Evolutionary conservation across 768 basidiomycete species (phyloP).

Genomic region (Calocera viscosa): DNA sequence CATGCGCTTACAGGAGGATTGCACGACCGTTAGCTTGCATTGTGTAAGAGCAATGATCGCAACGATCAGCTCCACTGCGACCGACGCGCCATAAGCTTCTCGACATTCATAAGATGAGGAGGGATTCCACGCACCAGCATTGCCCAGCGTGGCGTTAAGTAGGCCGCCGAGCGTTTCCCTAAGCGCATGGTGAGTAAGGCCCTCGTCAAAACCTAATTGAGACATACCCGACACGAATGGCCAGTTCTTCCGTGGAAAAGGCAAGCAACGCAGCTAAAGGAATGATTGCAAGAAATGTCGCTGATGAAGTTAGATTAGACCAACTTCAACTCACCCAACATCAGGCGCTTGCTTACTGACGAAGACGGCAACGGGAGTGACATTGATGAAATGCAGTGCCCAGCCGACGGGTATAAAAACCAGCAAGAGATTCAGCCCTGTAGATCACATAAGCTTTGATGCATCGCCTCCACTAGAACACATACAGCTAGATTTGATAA

Average conservation of each 20-base stretch:
- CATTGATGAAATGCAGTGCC: not conserved
- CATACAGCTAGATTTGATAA: not conserved
- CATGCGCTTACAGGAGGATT: slow-evolving; percentile 38
- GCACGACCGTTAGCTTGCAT: slow-evolving; percentile 69
- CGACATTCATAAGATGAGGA: not conserved
- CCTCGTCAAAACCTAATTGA: not conserved
- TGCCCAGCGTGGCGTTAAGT: slow-evolving; percentile 53
- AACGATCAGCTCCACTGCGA: slow-evolving; percentile 44
- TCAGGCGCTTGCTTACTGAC: not conserved
- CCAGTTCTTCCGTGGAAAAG: slow-evolving; percentile 80
- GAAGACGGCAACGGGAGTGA: not conserved
- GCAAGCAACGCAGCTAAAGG: slow-evolving; percentile 51
- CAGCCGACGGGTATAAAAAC: not conserved
- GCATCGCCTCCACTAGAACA: not conserved
- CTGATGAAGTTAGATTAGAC: not conserved
- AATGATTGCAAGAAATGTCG: slow-evolving; percentile 48
- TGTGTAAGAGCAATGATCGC: slow-evolving; percentile 70
- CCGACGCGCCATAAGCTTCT: not conserved
- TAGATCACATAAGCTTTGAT: not conserved
- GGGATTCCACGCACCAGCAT: not conserved
- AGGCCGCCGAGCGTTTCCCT: slow-evolving; percentile 65
- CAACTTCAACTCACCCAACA: not conserved
- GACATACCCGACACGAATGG: slow-evolving; percentile 51
- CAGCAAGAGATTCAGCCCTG: not conserved
- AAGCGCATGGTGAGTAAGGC: not conserved